These are phyloP conservation scores for Tricholoma bakamatsutake DNA, from an alignment of 768 basidiomycete genomes.

Conservation along the genomic window DNA sequence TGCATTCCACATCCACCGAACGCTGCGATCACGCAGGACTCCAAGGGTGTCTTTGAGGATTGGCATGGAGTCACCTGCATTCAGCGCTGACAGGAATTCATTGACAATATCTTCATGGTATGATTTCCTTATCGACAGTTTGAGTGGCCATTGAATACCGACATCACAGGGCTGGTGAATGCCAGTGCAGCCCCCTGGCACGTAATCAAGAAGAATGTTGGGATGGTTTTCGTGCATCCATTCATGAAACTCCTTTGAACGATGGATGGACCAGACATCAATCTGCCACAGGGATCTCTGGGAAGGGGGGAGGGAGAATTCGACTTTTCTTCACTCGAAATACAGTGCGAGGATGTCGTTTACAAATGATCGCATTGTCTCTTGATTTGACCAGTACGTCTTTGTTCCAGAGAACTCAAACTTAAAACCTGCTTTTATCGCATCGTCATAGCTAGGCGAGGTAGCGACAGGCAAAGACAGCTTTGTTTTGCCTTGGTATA, in stretches of 20 bases:
- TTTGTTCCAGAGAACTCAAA: constrained; percentile 3
- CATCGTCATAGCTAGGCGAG: neutral
- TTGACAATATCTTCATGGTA: constrained; percentile 29
- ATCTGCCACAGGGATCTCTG: neutral
- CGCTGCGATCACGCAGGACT: neutral
- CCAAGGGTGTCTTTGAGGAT: neutral
- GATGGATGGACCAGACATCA: neutral
- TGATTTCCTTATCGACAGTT: constrained; percentile 24
- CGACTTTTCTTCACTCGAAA: neutral
- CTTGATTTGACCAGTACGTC: constrained; percentile 25
- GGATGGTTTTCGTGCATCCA: neutral
- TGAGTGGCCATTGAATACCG: constrained; percentile 29
- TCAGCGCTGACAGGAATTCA: constrained; percentile 19
- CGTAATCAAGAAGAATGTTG: neutral
- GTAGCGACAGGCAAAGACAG: neutral
- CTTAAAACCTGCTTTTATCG: neutral
- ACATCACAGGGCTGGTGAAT: constrained; percentile 29
- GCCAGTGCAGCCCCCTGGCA: constrained; percentile 15
- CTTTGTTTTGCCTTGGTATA: constrained; percentile 22
- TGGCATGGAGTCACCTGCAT: neutral
- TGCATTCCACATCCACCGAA: neutral
- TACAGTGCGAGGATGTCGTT: neutral
- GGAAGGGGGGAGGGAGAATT: neutral
- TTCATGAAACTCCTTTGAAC: neutral
- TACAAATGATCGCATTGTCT: constrained; percentile 2